phyloP scores from a whole-genome alignment of 768 basidiomycete genomes.

The Boletellus sp. region DNA sequence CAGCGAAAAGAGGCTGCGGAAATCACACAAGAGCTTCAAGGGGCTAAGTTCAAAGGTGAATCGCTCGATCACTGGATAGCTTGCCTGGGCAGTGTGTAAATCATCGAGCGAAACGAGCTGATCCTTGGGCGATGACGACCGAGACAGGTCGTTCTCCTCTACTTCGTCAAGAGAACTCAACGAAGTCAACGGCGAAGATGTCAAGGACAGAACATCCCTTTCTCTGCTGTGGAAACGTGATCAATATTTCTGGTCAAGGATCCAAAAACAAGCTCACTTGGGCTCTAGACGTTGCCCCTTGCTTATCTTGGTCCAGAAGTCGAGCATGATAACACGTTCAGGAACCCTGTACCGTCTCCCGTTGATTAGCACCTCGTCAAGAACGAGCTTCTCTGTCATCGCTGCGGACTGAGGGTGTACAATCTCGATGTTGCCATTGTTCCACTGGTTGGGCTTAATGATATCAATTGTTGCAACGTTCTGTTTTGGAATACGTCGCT shows the following conservation, averaged over 20 bases:
- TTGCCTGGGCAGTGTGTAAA: conserved; percentile 57
- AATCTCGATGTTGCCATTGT: conserved; percentile 92
- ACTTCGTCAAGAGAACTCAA: conserved; percentile 67
- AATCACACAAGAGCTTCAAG: conserved; percentile 39
- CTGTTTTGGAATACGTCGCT: conserved; percentile 75
- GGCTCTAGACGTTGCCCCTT: conserved; percentile 38
- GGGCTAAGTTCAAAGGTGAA: conserved; percentile 7
- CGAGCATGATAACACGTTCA: conserved; percentile 84
- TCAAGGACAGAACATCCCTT: conserved; percentile 40
- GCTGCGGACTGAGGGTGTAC: conserved; percentile 60
- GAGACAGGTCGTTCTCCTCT: conserved; percentile 34
- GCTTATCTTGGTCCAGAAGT: conserved; percentile 89
- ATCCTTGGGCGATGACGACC: conserved; percentile 20
- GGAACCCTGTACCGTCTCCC: conserved; percentile 91
- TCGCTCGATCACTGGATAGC: conserved; percentile 9
- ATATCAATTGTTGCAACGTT: conserved; percentile 68
- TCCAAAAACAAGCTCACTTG: conserved; percentile 36
- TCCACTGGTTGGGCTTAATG: conserved; percentile 65
- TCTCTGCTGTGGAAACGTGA: conserved; percentile 10
- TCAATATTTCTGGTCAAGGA: neutral
- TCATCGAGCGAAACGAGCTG: conserved; percentile 43
- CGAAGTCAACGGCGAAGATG: conserved; percentile 73
- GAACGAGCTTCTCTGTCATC: conserved; percentile 46
- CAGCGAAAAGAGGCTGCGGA: conserved; percentile 25
- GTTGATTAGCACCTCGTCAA: conserved; percentile 84